phyloP scores from a whole-genome alignment of 768 basidiomycete species.

The Panaeolus papilionaceus region DNA sequence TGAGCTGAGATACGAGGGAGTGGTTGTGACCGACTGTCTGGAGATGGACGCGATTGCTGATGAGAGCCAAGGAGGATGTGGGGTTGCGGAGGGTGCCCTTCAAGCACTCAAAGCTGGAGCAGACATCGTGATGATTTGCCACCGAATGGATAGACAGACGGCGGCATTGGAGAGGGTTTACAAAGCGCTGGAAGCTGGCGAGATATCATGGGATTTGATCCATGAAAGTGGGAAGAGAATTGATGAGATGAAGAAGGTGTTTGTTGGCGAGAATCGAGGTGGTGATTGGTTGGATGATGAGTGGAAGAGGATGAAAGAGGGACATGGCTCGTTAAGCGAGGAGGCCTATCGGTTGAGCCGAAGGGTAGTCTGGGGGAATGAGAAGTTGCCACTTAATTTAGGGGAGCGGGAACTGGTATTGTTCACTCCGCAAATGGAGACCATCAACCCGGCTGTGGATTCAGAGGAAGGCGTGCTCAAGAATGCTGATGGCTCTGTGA shows the following conservation, averaged over 20 bases:
- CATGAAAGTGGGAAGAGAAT: constrained; percentile 52
- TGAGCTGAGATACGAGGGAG: constrained; percentile 58
- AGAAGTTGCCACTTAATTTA: constrained; percentile 26
- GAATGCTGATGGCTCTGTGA: constrained; percentile 46
- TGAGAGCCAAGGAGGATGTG: constrained; percentile 48
- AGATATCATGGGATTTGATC: constrained; percentile 45
- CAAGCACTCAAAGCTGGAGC: constrained; percentile 65
- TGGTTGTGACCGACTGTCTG: constrained; percentile 76
- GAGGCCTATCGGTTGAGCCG: constrained; percentile 54
- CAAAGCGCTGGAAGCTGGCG: constrained; percentile 52
- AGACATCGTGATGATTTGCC: constrained; percentile 80
- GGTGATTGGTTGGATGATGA: constrained; percentile 31
- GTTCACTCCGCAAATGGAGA: constrained; percentile 62
- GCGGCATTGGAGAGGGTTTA: constrained; percentile 60
- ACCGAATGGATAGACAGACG: constrained; percentile 58
- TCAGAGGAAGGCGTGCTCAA: constrained; percentile 53
- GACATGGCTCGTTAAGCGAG: constrained; percentile 48
- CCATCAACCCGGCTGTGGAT: constrained; percentile 69
- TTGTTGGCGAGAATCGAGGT: constrained; percentile 53
- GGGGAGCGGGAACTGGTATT: constrained; percentile 41
- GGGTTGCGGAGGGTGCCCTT: constrained; percentile 60
- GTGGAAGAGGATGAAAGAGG: constrained; percentile 45
- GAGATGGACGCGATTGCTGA: constrained; percentile 78
- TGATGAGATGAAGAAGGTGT: constrained; percentile 53
- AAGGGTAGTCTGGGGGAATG: constrained; percentile 51